Conservation (phyloP, 257 asterid genomes). For the Cruciata laevipes region DNA sequence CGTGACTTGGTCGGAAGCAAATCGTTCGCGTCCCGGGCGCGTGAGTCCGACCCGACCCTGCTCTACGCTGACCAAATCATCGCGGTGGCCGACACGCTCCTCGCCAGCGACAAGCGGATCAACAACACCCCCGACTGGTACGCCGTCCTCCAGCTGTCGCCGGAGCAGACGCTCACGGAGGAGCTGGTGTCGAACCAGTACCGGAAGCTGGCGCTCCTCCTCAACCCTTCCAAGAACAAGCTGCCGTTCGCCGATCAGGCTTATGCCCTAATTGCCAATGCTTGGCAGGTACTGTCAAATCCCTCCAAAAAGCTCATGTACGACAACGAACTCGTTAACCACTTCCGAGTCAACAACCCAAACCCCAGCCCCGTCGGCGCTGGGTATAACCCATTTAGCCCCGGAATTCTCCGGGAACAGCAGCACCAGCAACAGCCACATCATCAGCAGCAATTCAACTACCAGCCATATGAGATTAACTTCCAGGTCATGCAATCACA, state of each 20-base stretch:
- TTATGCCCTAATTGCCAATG: constrained; percentile 62
- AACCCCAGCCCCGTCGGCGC: constrained; percentile 18
- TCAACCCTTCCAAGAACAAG: constrained; percentile 68
- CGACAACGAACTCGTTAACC: constrained; percentile 50
- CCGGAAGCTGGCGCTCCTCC: constrained; percentile 45
- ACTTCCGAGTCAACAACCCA: constrained; percentile 19
- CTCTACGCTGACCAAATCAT: constrained; percentile 73
- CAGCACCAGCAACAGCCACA: not conserved
- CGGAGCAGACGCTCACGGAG: constrained; percentile 51
- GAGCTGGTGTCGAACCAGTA: constrained; percentile 63
- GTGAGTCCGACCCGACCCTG: constrained; percentile 80
- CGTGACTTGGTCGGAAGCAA: constrained; percentile 82
- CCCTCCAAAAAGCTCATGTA: constrained; percentile 53
- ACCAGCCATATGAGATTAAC: constrained; percentile 20
- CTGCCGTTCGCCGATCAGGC: constrained; percentile 79
- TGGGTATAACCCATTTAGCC: constrained; percentile 13
- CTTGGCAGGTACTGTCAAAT: constrained; percentile 75
- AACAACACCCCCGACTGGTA: constrained; percentile 70
- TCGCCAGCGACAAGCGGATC: constrained; percentile 75
- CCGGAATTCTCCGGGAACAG: constrained; percentile 18
- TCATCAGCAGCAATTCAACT: constrained; percentile 5
- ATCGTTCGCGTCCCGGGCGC: constrained; percentile 84
- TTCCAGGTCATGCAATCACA: constrained; percentile 15
- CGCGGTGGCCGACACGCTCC: constrained; percentile 76
- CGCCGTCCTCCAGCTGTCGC: constrained; percentile 62